These are phyloP conservation scores for Taphrina pruni DNA, from an alignment of 1,139 yeast genomes.

Conservation along the genomic window DNA sequence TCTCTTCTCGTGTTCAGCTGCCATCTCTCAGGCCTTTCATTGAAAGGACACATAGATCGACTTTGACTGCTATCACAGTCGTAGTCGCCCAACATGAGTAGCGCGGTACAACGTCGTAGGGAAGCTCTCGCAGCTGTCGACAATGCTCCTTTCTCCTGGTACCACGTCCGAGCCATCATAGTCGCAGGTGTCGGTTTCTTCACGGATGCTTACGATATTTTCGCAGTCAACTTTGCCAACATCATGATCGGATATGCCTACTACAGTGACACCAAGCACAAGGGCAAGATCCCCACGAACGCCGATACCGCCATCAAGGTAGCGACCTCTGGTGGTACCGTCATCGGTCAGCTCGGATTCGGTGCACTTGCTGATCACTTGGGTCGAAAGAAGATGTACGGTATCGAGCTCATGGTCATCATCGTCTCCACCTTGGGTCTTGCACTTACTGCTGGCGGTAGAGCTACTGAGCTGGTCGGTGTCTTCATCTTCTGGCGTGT, in stretches of 20 bases:
- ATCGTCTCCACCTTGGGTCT: conserved; percentile 77
- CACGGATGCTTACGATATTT: conserved; percentile 87
- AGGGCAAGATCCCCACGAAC: conserved; percentile 65
- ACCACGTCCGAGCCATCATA: conserved; percentile 81
- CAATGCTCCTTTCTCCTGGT: conserved; percentile 84
- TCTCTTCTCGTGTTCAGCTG: no score
- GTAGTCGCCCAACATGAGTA: conserved; percentile 9
- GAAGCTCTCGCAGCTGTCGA: conserved; percentile 87
- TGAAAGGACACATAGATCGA: no score
- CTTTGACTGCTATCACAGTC: no score
- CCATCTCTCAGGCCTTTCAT: no score
- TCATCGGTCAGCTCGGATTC: conserved; percentile 82
- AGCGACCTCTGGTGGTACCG: conserved; percentile 90
- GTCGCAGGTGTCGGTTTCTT: conserved; percentile 95
- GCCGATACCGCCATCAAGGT: conserved; percentile 78
- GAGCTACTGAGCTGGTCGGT: conserved; percentile 74
- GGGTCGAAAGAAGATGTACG: conserved; percentile 87
- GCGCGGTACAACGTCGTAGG: conserved; percentile 62
- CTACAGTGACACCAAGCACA: conserved; percentile 50
- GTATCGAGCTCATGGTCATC: conserved; percentile 81
- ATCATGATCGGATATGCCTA: conserved; percentile 59
- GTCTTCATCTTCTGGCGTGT: conserved; percentile 77
- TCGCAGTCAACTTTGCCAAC: conserved; percentile 44
- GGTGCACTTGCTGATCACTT: conserved; percentile 78
- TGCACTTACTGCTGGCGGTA: conserved; percentile 67